phyloP scores from a whole-genome alignment of 2,329 filamentous ascomycete genomes.

The Gaeumannomyces tritici region DNA sequence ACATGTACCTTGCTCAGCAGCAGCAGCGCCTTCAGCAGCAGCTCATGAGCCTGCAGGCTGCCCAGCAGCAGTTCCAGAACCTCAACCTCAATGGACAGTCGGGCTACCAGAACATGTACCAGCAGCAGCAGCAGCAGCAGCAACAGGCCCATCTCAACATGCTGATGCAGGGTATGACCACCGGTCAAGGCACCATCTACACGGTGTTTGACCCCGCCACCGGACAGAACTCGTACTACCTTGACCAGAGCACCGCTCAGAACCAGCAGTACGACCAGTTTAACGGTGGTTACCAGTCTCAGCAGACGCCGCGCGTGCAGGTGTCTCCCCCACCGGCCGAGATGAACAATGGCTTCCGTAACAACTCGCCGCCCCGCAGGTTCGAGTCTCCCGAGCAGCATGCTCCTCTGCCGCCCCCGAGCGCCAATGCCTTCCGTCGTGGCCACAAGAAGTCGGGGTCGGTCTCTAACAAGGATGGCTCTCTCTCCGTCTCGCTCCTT shows the following conservation, averaged over 20 bases:
- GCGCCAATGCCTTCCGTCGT: constrained; percentile 84
- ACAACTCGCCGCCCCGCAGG: constrained; percentile 56
- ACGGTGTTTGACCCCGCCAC: constrained; percentile 79
- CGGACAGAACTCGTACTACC: constrained; percentile 72
- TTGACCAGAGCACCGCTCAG: constrained; percentile 46
- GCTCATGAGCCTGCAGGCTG: constrained; percentile 71
- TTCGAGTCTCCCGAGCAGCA: constrained; percentile 56
- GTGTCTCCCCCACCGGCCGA: constrained; percentile 69
- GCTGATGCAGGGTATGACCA: constrained; percentile 33
- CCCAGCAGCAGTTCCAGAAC: constrained; percentile 73
- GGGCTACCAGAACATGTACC: constrained; percentile 44
- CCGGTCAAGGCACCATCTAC: constrained; percentile 66
- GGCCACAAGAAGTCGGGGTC: constrained; percentile 88
- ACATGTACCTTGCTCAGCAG: constrained; percentile 85
- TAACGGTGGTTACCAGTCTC: constrained; percentile 19
- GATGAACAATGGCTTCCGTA: constrained; percentile 45
- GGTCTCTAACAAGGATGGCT: constrained; percentile 50
- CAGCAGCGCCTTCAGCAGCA: constrained; percentile 94
- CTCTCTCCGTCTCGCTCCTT: constrained; percentile 28
- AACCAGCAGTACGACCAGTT: constrained; percentile 26
- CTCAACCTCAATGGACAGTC: constrained; percentile 53
- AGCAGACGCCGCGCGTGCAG: constrained; percentile 61
- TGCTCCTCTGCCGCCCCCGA: constrained; percentile 71
- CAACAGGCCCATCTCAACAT: constrained; percentile 47
- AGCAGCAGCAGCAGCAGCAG: constrained; percentile 25